These are phyloP conservation scores for Cryphonectria carpinicola DNA, from an alignment of 2,329 filamentous ascomycete species.

Conservation along the genomic window DNA sequence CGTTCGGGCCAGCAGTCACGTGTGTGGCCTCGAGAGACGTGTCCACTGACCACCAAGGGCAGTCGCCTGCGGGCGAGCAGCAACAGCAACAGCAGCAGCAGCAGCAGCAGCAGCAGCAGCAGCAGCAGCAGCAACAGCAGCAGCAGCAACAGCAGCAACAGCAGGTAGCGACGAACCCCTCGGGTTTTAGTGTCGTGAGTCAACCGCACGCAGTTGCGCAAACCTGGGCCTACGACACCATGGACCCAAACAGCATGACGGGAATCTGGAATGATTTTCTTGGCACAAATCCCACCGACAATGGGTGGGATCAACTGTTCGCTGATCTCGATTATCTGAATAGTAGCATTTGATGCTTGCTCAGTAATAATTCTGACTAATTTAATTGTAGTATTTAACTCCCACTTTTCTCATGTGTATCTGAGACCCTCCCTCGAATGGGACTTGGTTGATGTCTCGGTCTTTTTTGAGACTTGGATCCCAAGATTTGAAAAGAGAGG, in stretches of 20 bases:
- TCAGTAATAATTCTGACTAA: no score
- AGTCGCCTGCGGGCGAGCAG: neutral
- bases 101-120: neutral
- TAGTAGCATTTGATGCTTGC: neutral
- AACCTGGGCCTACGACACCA: conserved; percentile 4
- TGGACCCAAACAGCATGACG: conserved; percentile 8
- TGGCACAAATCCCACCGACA: conserved; percentile 14
- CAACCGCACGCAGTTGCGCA: neutral
- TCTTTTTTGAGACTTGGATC: no score
- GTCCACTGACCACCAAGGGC: neutral
- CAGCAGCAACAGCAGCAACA: neutral
- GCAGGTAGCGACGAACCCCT: neutral
- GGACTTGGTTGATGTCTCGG: no score
- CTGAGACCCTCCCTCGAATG: no score
- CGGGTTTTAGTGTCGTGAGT: neutral
- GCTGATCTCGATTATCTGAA: conserved; percentile 27
- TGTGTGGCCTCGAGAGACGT: neutral
- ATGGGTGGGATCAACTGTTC: conserved; percentile 32
- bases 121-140: neutral
- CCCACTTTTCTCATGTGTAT: no score
- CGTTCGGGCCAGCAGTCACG: neutral
- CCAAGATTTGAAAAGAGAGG: neutral
- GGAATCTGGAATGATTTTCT: conserved; percentile 27
- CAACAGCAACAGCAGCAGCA: neutral
- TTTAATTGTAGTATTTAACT: no score